phyloP scores from a whole-genome alignment of 306 rosid species.

The Corylus heterophylla region DNA sequence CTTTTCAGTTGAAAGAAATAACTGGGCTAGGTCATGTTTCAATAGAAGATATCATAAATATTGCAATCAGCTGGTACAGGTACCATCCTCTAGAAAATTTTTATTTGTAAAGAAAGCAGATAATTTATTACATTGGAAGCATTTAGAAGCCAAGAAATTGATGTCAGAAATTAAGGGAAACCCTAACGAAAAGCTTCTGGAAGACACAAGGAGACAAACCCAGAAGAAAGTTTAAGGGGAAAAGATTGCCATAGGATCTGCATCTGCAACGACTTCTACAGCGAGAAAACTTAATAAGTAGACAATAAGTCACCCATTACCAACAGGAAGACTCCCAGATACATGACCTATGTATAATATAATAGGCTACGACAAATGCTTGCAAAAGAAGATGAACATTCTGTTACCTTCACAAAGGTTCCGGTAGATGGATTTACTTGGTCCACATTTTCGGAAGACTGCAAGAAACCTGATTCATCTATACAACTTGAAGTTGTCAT shows the following conservation, averaged over 20 bases:
- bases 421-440: slow-evolving; percentile 59
- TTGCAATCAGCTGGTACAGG: neutral
- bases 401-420: slow-evolving; percentile 83
- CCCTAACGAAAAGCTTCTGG: too few relatives aligned
- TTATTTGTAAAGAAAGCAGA: neutral
- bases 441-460: slow-evolving; percentile 57
- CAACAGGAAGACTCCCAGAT: neutral
- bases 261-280: neutral
- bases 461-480: slow-evolving; percentile 72
- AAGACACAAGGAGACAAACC: too few relatives aligned
- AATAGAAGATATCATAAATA: neutral
- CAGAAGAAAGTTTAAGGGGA: too few relatives aligned
- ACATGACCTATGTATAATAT: neutral
- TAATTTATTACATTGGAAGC: too few relatives aligned
- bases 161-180: too few relatives aligned
- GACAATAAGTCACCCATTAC: neutral
- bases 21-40: neutral
- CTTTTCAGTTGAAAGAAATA: neutral
- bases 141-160: too few relatives aligned
- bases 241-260: too few relatives aligned
- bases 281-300: neutral
- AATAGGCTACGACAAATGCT: neutral
- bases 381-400: neutral
- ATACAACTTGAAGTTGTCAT: slow-evolving; percentile 58
- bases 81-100: neutral